Base-by-base conservation (phyloP, 768 basidiomycete species). In the Plicaturopsis crispa region DNA sequence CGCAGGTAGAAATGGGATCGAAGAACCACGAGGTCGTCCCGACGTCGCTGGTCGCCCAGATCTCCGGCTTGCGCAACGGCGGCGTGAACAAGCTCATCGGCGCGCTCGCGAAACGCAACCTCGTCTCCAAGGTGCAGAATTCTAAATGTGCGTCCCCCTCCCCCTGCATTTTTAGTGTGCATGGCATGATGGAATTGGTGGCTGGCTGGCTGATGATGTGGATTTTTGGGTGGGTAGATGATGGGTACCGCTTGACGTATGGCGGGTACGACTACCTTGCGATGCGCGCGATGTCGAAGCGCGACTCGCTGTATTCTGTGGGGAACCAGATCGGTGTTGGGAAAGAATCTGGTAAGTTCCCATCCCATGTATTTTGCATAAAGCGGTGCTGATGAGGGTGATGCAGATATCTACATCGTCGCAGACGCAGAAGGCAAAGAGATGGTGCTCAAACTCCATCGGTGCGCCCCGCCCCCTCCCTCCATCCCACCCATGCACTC, bases 291-390 rank as follows among this genome's bases (percentile, higher is more conserved):
- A 66, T 98, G 57, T 91, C 88, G 1, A 91, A 92, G 56, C 67
- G 94, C 39, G 88, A 90, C 40, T 78, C 87, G 0, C 73, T 99
- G 63, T 66, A 83, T 48, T 88, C 89, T 17, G 89, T 99, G 22
- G 96, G 96, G 16, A 96, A 96, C 54, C 90, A 96, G 65, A 93
- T 99, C 51, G 96, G 96, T 21, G 93, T 96, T 20, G 96, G 96
- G 11, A 99, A 99, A 62, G 96, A 99, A 63, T 89, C 88, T 36
- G 93, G 94, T 84, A 41, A 40, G 73, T 52, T 23, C 32, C 11
- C 11, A 20, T 33, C 38, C n/a, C 33, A 33, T 28, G 31, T 6
- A 36, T 39, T 8, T 13, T 42, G 28, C 12, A 38, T 23, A 26
- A 10, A 14, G 7, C 24, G 5, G 16, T 33, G 18, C 31, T 24